Evolutionary conservation across 1,284 basidiomycete genomes (phyloP).

Genomic region (Ustilago curta): DNA sequence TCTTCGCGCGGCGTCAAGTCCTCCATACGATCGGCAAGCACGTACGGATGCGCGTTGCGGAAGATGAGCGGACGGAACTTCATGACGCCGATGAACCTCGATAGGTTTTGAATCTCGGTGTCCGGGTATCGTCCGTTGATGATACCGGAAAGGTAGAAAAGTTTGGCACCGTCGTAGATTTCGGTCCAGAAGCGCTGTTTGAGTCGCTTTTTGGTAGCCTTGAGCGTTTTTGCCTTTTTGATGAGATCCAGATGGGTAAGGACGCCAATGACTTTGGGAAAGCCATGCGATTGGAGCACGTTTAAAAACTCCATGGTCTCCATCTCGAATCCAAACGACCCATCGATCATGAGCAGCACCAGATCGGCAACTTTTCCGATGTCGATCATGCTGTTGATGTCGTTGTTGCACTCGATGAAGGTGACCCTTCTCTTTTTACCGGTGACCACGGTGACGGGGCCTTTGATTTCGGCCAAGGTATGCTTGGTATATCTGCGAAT

Average conservation of each 20-base stretch:
- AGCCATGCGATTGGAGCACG: slow-evolving; percentile 94
- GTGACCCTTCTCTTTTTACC: slow-evolving; percentile 91
- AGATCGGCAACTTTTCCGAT: slow-evolving; percentile 95
- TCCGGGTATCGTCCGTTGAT: slow-evolving; percentile 98
- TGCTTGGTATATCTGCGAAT: slow-evolving; percentile 95
- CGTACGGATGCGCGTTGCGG: slow-evolving; percentile 92
- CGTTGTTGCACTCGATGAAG: slow-evolving; percentile 97
- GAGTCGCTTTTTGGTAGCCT: slow-evolving; percentile 90
- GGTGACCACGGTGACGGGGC: slow-evolving; percentile 93
- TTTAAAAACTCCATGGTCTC: slow-evolving; percentile 99
- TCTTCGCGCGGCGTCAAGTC: slow-evolving; percentile 91
- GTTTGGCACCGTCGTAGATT: slow-evolving; percentile 97
- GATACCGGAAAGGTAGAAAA: slow-evolving; percentile 97
- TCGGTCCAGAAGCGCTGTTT: slow-evolving; percentile 99
- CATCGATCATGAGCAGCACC: slow-evolving; percentile 96
- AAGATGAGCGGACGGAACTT: slow-evolving; percentile 98
- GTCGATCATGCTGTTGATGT: slow-evolving; percentile 98
- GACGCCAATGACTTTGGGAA: slow-evolving; percentile 97
- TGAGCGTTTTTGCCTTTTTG: slow-evolving; percentile 88
- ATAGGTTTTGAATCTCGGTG: slow-evolving; percentile 93
- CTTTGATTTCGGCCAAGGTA: slow-evolving; percentile 87
- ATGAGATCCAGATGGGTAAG: slow-evolving; percentile 97
- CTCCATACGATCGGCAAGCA: slow-evolving; percentile 94
- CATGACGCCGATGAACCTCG: slow-evolving; percentile 92
- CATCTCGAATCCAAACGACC: slow-evolving; percentile 98